phyloP scores from a whole-genome alignment of 306 rosid species.

The Elaeagnus macrophylla region DNA sequence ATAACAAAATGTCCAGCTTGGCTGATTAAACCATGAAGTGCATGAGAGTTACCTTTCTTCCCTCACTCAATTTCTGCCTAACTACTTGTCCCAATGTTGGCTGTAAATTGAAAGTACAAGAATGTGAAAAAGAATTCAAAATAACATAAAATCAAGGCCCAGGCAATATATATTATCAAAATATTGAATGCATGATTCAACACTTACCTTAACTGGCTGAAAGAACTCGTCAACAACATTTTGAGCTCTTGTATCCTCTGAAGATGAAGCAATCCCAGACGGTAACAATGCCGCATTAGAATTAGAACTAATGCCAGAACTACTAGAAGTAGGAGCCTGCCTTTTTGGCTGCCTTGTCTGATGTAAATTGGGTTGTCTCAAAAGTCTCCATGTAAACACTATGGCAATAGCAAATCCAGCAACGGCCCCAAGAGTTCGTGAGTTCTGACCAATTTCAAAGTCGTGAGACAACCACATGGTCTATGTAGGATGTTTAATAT shows the following conservation, averaged over 20 bases:
- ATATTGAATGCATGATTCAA: slow-evolving; percentile 3
- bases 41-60: slow-evolving; percentile 70
- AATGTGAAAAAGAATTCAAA: slow-evolving; percentile 16
- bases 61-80: slow-evolving; percentile 84
- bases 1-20: neutral
- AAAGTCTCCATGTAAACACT: slow-evolving; percentile 84
- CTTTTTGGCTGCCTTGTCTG: no score
- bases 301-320: slow-evolving; percentile 40
- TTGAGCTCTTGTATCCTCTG: slow-evolving; percentile 62
- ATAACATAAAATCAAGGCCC: slow-evolving; percentile 14
- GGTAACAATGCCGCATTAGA: slow-evolving; percentile 30
- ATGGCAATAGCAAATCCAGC: slow-evolving; percentile 86
- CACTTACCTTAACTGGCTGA: slow-evolving; percentile 61
- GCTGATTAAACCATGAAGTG: neutral
- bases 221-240: slow-evolving; percentile 62
- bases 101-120: slow-evolving; percentile 34
- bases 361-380: slow-evolving; percentile 53
- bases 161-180: neutral
- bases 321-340: slow-evolving; percentile 55
- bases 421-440: slow-evolving; percentile 72
- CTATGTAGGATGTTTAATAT: neutral
- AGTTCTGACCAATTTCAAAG: slow-evolving; percentile 43
- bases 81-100: slow-evolving; percentile 88
- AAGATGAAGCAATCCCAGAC: slow-evolving; percentile 33
- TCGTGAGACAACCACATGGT: slow-evolving; percentile 5